Evolutionary conservation across 176 grass and related monocot species (phyloP), one percentile per base, ranked within the genome.

Genomic region (Triticum timopheevii): DNA sequence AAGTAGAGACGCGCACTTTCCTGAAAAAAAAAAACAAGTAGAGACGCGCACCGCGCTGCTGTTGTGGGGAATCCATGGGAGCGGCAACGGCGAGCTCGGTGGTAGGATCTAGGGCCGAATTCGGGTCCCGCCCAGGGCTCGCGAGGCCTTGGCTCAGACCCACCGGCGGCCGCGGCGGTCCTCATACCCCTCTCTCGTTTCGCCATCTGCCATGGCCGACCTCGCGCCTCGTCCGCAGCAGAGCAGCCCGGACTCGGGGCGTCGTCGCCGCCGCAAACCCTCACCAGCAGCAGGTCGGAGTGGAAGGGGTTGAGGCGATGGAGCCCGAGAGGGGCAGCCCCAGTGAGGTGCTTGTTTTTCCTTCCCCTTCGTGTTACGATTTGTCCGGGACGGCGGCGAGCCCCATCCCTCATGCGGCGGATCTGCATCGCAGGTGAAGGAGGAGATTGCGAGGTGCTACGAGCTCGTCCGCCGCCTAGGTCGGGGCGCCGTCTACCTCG

Each of bases 401-500:
- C 27, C 47, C 28, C 6, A 10, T 49, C 64, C 64, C 2, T 31
- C 23, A 42, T 8, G 72, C 23, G 22, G 38, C 70, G n/a, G 42
- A 25, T 74, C 71, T 49, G 40, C 52, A 52, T 24, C 82, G 58
- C 83, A 98, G 93, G 90, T 98, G 65, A 94, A 80, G 88, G 78
- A 92, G 85, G 96, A 98, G 86, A 95, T 95, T 10, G 64, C 88
- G 13, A 89, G 69, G 76, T 98, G 96, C 86, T 98, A 94, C 87
- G 83, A 89, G 52, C 88, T 95, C 24, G 92, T 98, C 64, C 82
- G 88, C 79, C 89, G 87, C 84, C 90, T 98, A 17, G 93, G 92
- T 19, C 86, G 92, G 82, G 96, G 96, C 45, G 82, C 87, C 42
- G 61, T 95, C 70, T 95, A 96, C 87, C 88, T 96, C 22, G 92